Evolutionary conservation across 164 flowering plant species (phyloP), one percentile per base, ranked within the genome.

Genomic region (Buxus sempervirens): DNA sequence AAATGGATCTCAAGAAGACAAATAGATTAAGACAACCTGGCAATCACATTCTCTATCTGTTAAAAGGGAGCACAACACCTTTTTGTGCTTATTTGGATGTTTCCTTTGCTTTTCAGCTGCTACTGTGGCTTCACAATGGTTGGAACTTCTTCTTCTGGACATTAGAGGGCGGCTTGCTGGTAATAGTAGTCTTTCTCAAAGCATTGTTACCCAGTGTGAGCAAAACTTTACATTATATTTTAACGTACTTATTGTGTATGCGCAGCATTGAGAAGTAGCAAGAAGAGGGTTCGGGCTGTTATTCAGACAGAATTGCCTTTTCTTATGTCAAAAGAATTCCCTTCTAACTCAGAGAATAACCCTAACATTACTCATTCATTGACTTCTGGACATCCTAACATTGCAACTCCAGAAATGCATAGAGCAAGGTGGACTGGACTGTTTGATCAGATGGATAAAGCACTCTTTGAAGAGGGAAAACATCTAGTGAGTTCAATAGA

Each of bases 91-190:
- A 14, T 54, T 55, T 23, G n/a, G n/a, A n/a, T 55, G 22, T 55
- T 56, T 76, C 65, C 26, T 69, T 54, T 62, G 15, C 48, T 72
- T 81, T 64, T 67, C 84, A 95, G 98, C 98, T 77, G 98, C 99
- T 58, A 86, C 74, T 59, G 89, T 96, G 66, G 96, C 99, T 76
- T 87, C 97, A 18, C 96, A 90, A 32, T 96, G 99, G 99, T 73
- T 96, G 83, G 95, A 87, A 41, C 90, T 96, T 70, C 90, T 96
- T 62, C 74, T 76, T 67, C 91, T 84, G 70, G 99, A 96, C 78
- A 81, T 87, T 58, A 83, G 82, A 73, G 96, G 98, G 18, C 93
- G 98, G 63, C 90, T 93, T 65, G 82, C 90, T 25, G 99, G 99
- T 88, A 79, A 28, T 42, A 36, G 42, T 62, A 28, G 49, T 16